These are phyloP conservation scores for Metschnikowia lachancei DNA, from an alignment of 805 yeast genomes.

Conservation along the genomic window DNA sequence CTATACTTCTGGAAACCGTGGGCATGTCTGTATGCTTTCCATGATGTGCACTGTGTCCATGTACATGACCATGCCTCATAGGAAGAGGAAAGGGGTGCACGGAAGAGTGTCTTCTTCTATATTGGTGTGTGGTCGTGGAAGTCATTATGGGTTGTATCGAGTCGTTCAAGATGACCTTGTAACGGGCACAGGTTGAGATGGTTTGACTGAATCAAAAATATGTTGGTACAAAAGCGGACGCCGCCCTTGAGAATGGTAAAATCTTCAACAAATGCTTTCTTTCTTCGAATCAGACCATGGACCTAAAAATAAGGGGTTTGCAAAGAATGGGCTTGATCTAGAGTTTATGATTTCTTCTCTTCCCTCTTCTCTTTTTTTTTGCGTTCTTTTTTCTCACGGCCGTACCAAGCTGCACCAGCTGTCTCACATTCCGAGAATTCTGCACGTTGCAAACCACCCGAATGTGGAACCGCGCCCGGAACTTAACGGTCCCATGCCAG, in stretches of 20 bases:
- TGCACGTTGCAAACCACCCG: neutral
- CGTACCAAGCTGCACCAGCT: conserved; percentile 1
- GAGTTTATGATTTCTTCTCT: neutral
- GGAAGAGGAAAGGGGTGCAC: conserved; percentile 19
- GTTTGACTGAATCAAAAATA: too few relatives aligned
- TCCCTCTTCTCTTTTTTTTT: neutral
- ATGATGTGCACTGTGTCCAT: conserved; percentile 14
- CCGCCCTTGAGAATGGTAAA: too few relatives aligned
- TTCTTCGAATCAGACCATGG: too few relatives aligned
- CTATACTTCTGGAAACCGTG: conserved; percentile 12
- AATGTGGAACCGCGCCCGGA: neutral
- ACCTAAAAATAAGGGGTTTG: neutral
- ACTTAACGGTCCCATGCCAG: neutral
- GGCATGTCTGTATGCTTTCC: conserved; percentile 11
- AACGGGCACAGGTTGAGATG: neutral
- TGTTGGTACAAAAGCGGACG: too few relatives aligned
- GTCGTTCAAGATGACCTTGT: neutral
- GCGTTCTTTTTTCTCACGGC: conserved; percentile 1
- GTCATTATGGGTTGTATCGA: neutral
- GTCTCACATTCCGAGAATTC: conserved; percentile 6
- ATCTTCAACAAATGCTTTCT: neutral
- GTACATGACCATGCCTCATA: conserved; percentile 10
- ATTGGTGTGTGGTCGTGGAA: conserved; percentile 13
- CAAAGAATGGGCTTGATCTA: neutral
- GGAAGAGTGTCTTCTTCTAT: conserved; percentile 20